These are phyloP conservation scores for Mesotaenium endlicherianum DNA, from an alignment of 139 green algal genomes.

Conservation along the genomic window DNA sequence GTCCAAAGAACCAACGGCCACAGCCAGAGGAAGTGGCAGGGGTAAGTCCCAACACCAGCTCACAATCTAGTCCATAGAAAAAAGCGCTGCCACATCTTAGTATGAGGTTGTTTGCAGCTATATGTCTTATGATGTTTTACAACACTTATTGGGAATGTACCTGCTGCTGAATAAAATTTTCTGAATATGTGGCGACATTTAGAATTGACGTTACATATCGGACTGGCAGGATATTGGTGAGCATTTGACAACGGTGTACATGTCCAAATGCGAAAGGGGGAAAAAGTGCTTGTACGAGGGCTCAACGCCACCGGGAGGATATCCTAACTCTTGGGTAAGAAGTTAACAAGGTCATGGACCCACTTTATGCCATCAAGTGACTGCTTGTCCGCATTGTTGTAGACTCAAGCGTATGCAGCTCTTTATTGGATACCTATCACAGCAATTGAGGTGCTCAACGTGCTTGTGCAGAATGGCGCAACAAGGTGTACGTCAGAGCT, in stretches of 20 bases:
- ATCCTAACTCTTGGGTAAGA: conserved; percentile 33
- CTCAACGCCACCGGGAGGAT: conserved; percentile 30
- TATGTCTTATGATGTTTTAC: not conserved
- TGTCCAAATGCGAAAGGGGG: conserved; percentile 15
- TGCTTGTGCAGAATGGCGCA: conserved; percentile 25
- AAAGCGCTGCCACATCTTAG: too few relatives aligned
- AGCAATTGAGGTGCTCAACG: not conserved
- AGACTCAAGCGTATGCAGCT: too few relatives aligned
- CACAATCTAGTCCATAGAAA: too few relatives aligned
- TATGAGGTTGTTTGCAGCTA: not conserved
- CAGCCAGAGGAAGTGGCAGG: not conserved
- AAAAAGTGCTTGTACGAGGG: conserved; percentile 40
- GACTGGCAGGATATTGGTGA: conserved; percentile 31
- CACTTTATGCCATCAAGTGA: too few relatives aligned
- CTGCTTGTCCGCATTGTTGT: not conserved
- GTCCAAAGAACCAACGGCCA: conserved; percentile 20
- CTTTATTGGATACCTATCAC: not conserved
- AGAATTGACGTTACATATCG: too few relatives aligned
- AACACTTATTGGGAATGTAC: too few relatives aligned
- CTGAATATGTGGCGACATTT: too few relatives aligned
- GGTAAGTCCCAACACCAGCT: conserved; percentile 5
- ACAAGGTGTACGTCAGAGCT: conserved; percentile 35
- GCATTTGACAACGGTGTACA: conserved; percentile 40
- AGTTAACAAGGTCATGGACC: too few relatives aligned
- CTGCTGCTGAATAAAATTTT: too few relatives aligned